Evolutionary conservation across 208 protist species (phyloP).

Genomic region (Kentomonas sorsogonicus): DNA sequence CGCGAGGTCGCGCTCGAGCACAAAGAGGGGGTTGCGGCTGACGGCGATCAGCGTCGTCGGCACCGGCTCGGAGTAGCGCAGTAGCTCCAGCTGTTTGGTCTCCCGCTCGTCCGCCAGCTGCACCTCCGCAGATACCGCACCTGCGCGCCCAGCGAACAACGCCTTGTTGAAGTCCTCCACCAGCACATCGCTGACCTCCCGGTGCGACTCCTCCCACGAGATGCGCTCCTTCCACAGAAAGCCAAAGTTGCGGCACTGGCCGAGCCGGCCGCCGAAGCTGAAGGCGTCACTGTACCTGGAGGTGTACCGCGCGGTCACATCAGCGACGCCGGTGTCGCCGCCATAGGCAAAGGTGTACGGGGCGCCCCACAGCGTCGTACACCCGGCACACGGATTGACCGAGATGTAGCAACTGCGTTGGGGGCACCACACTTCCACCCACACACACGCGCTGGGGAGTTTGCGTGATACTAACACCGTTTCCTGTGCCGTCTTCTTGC

Average conservation of each 20-base stretch:
- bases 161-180: slow-evolving; percentile 44
- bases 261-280: slow-evolving; percentile 46
- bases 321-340: slow-evolving; percentile 57
- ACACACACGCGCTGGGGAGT: slow-evolving; percentile 72
- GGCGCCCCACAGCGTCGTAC: slow-evolving; percentile 72
- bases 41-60: slow-evolving; percentile 74
- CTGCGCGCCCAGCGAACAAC: slow-evolving; percentile 14
- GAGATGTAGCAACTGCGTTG: slow-evolving; percentile 74
- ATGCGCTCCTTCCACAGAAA: slow-evolving; percentile 76
- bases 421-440: slow-evolving; percentile 85
- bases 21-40: slow-evolving; percentile 78
- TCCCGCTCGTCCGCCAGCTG: slow-evolving; percentile 42
- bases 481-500: slow-evolving; percentile 3
- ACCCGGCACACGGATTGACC: slow-evolving; percentile 73
- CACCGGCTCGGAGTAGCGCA: slow-evolving; percentile 76
- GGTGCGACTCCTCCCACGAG: slow-evolving; percentile 72
- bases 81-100: slow-evolving; percentile 58
- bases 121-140: slow-evolving; percentile 15
- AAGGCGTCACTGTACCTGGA: slow-evolving; percentile 73
- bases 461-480: slow-evolving; percentile 36
- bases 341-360: slow-evolving; percentile 78
- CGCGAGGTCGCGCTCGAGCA: slow-evolving; percentile 70
- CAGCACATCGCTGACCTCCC: slow-evolving; percentile 71
- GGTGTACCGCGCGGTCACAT: slow-evolving; percentile 79
- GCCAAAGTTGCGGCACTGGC: slow-evolving; percentile 43